phyloP scores from a whole-genome alignment of 2,329 filamentous ascomycete genomes.

The Fusarium tupiense region DNA sequence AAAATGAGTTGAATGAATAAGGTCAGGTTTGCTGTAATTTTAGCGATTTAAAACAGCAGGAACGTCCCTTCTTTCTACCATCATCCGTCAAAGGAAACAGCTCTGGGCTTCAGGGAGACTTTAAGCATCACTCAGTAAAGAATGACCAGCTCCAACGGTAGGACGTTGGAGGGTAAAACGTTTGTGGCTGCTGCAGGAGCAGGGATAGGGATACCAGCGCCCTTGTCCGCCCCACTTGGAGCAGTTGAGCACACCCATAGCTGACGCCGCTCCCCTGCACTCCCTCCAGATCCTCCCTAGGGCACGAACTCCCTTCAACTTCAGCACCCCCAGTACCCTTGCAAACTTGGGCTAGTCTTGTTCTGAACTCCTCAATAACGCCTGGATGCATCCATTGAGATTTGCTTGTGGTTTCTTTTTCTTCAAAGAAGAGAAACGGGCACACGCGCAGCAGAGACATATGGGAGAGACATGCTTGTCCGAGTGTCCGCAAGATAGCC shows the following conservation, averaged over 20 bases:
- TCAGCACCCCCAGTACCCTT: constrained; percentile 5
- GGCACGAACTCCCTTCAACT: constrained; percentile 23
- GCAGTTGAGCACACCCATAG: constrained; percentile 23
- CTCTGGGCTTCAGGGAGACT: constrained; percentile 38
- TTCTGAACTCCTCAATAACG: constrained; percentile 4
- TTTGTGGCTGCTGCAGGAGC: constrained; percentile 39
- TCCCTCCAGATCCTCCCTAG: constrained; percentile 12
- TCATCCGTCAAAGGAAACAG: constrained; percentile 9
- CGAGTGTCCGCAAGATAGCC: background rate
- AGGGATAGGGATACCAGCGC: constrained; percentile 40
- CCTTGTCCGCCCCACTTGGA: constrained; percentile 26
- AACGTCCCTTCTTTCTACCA: constrained; percentile 10
- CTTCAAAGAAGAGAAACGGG: constrained; percentile 3
- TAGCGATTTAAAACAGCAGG: background rate
- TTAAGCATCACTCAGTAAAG: constrained; percentile 36
- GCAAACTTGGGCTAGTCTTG: constrained; percentile 3
- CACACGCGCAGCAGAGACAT: constrained; percentile 8
- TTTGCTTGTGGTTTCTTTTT: constrained; percentile 13
- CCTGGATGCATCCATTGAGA: constrained; percentile 7
- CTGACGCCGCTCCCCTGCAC: constrained; percentile 14
- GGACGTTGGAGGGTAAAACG: constrained; percentile 39
- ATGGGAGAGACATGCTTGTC: constrained; percentile 2
- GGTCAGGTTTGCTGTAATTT: constrained; percentile 17
- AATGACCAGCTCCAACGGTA: constrained; percentile 35
- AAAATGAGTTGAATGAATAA: constrained; percentile 3